These are phyloP conservation scores for Retiboletus flavoniger DNA, from an alignment of 1,284 basidiomycete species.

Conservation along the genomic window DNA sequence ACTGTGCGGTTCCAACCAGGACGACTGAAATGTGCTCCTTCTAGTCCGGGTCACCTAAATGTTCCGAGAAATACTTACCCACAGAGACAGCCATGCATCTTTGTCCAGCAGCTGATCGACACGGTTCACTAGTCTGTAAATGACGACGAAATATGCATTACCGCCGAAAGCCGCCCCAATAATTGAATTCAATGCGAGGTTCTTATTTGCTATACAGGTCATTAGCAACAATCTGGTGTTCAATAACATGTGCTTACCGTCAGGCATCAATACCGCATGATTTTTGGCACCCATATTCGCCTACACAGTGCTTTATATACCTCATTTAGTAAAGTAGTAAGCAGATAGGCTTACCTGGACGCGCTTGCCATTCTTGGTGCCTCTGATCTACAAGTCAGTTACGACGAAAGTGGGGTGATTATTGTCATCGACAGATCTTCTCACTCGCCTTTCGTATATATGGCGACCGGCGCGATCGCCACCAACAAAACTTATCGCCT, in stretches of 20 bases:
- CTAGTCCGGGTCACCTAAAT: not conserved
- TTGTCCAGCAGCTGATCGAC: constrained; percentile 84
- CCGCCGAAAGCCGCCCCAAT: constrained; percentile 94
- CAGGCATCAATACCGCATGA: constrained; percentile 93
- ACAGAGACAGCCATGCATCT: constrained; percentile 95
- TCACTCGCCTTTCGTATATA: constrained; percentile 79
- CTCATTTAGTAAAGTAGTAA: constrained; percentile 2
- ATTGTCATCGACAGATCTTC: not conserved
- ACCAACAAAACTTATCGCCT: constrained; percentile 97
- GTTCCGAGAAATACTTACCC: constrained; percentile 46
- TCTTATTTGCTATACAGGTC: constrained; percentile 78
- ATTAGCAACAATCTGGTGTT: constrained; percentile 3
- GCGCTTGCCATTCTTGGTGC: constrained; percentile 85
- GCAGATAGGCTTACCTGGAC: constrained; percentile 63
- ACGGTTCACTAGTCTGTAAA: constrained; percentile 41
- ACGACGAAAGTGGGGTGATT: not conserved
- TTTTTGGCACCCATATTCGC: constrained; percentile 98
- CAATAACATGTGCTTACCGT: constrained; percentile 52
- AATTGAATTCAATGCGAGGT: constrained; percentile 90
- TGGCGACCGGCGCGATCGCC: constrained; percentile 92
- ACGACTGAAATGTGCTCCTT: constrained; percentile 47
- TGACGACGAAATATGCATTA: constrained; percentile 33
- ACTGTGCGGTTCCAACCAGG: constrained; percentile 80
- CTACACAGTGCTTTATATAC: constrained; percentile 32
- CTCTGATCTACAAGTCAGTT: constrained; percentile 44